Conservation (phyloP, 805 yeast species). For the Metschnikowia borealis region DNA sequence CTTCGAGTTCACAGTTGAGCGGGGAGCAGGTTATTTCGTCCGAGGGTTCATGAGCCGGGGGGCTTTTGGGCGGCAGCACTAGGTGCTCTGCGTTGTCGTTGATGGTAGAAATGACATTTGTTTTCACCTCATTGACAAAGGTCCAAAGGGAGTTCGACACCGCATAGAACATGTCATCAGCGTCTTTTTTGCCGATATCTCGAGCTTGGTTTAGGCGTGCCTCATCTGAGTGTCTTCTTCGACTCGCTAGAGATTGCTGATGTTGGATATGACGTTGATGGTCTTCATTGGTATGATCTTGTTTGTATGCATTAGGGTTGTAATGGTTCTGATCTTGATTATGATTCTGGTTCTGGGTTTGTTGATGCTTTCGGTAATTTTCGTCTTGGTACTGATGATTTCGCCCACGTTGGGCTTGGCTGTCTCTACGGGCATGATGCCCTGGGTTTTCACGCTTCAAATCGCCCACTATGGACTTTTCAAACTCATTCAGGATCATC, state of each 20-base stretch:
- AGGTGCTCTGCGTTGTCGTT: conserved; percentile 2
- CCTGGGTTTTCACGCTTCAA: neutral
- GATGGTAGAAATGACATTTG: conserved; percentile 12
- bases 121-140: conserved; percentile 40
- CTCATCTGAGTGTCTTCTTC: neutral
- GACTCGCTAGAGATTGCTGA: neutral
- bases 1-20: neutral
- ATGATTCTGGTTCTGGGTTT: neutral
- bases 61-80: conserved; percentile 1
- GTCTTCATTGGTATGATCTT: neutral
- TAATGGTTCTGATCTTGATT: neutral
- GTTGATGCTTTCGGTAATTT: neutral
- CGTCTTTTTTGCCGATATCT: neutral
- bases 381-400: neutral
- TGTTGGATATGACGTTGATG: neutral
- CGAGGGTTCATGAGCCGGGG: neutral
- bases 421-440: neutral
- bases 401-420: neutral
- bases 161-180: conserved; percentile 38
- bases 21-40: neutral
- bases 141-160: conserved; percentile 42
- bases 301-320: neutral
- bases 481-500: conserved; percentile 62
- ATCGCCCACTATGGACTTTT: conserved; percentile 20
- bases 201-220: neutral